A percentile compares a stretch with the other conserved stretches of the same genome.
These are phyloP conservation scores for Hysterium pulicare DNA, from an alignment of 2,329 filamentous ascomycete genomes.

Conservation along the genomic window DNA sequence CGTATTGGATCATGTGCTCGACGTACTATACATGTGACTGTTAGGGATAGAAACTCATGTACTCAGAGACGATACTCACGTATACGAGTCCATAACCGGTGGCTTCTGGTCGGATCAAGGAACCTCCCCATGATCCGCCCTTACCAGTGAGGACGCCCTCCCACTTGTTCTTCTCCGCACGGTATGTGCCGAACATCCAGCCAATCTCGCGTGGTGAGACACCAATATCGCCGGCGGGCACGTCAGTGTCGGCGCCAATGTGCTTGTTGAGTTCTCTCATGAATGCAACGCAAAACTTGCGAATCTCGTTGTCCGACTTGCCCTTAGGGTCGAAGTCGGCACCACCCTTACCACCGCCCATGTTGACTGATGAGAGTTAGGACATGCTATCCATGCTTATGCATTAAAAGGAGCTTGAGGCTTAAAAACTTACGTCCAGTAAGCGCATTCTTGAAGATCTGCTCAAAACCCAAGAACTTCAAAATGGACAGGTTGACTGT, in stretches of 20 bases:
- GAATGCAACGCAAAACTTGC: constrained; percentile 92
- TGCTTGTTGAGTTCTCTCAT: constrained; percentile 95
- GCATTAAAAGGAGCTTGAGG: too few species aligned
- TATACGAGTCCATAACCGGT: constrained; percentile 96
- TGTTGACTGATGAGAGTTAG: constrained; percentile 59
- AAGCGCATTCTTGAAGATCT: constrained; percentile 99
- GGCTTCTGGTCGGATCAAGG: constrained; percentile 91
- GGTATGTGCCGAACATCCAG: constrained; percentile 93
- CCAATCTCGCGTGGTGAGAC: constrained; percentile 90
- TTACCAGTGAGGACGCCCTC: constrained; percentile 97
- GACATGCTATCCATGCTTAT: too few species aligned
- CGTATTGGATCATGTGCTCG: constrained; percentile 90
- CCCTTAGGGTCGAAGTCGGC: constrained; percentile 99
- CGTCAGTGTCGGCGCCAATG: constrained; percentile 93
- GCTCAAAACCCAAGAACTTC: constrained; percentile 98
- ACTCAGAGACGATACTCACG: constrained; percentile 42
- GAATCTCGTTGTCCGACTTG: constrained; percentile 96
- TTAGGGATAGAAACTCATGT: neutral
- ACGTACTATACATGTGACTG: constrained; percentile 59
- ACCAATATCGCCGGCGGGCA: constrained; percentile 95
- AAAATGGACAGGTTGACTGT: constrained; percentile 74
- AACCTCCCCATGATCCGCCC: constrained; percentile 88
- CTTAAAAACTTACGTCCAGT: constrained; percentile 68
- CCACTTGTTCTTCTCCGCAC: constrained; percentile 82
- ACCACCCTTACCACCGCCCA: constrained; percentile 97